Base-by-base conservation (phyloP, 1,284 basidiomycete genomes). In the Trichosporon ovoides region DNA sequence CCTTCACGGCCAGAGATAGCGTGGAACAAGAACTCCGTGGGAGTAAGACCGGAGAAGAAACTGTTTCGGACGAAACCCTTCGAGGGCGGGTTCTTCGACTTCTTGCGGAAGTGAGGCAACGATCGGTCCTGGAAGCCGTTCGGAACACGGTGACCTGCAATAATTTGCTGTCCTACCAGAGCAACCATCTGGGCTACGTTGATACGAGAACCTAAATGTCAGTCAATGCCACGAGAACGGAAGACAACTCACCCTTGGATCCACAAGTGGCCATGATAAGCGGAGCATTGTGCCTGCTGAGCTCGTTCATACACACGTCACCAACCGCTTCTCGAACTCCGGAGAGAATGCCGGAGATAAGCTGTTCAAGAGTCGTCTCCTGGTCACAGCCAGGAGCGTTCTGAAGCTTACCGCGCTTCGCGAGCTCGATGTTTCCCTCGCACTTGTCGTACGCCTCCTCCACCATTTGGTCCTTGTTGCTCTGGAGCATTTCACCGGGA, bases 171-270 rank as follows among this genome's bases (percentile, higher is more conserved):
- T 11, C 96, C 96, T 67, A 99, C 96, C 84, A 94, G 97, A 66
- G 96, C 96, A 59, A 98, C 96, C 96, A 99, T 99, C 80, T 99
- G 96, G 13, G 93, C 96, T 59, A 99, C 96, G 77, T 99, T 98
- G 80, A 98, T 97, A 65, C 94, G 91, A 68, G 95, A 98, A 75
- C 95, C 92, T 95, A 60, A 52, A 10, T 24, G 51, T 63, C 53
- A 71, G 63, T n/a, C 60, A n/a, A 12, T 9, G 14, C 40, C 9
- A 3, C n/a, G 22, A n/a, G n/a, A 16, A 10, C 3, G 3, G 0
- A 1, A 22, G n/a, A 46, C 13, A 50, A 14, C 61, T 70, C 50
- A 89, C 92, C 93, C 83, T 99, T 98, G 12, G 96, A 98, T 78
- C 96, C 96, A 79, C 94, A 98, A 28, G 93, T 94, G 55, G 96